Evolutionary conservation across 345 rosid species (phyloP), one percentile per base, ranked within the genome.

Genomic region (Acer saccharum): DNA sequence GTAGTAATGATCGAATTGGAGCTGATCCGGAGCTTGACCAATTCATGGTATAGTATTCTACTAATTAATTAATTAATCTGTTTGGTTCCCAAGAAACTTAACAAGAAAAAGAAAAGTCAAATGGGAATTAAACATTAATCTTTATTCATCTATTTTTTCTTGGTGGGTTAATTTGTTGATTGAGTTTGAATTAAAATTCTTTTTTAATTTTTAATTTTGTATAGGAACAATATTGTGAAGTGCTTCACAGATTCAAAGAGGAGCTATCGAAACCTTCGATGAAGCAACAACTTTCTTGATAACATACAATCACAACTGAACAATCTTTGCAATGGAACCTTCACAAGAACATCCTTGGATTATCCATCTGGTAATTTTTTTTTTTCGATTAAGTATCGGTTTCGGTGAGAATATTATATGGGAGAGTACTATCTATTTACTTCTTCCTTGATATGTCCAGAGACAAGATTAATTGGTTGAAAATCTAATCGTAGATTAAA

Each of bases 11-110:
- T 11, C 14, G 1, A 61, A 77, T 84, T 14, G 93, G 93, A 82
- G 84, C 80, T 66, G 93, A 91, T 77, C 95, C 90, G n/a, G 90
- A 85, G 76, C 90, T 91, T 0, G 95, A 91, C 32, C 83, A 86
- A 58, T 91, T 91, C 87, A 91, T 91, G 95, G 95, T 91, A 77
- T 29, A 20, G 39, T 43, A 46, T 41, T 35, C 39, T 35, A 35
- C 39, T 5, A 4, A 35, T 35, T 35, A 35, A 32, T 3, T 21
- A 10, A 20, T 17, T 6, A 66, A 7, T 10, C 43, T 55, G 76
- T 76, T 69, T 79, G 61, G 48, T 62, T 67, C 57, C 65, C 57
- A 2, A 73, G 72, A 74, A 75, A 63, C 9, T 41, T 68, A 20
- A 64, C 32, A 11, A 25, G 32, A 64, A 23, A 5, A 13, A 10